Base-by-base conservation (phyloP, 306 rosid species). In the Crataegus laevigata region DNA sequence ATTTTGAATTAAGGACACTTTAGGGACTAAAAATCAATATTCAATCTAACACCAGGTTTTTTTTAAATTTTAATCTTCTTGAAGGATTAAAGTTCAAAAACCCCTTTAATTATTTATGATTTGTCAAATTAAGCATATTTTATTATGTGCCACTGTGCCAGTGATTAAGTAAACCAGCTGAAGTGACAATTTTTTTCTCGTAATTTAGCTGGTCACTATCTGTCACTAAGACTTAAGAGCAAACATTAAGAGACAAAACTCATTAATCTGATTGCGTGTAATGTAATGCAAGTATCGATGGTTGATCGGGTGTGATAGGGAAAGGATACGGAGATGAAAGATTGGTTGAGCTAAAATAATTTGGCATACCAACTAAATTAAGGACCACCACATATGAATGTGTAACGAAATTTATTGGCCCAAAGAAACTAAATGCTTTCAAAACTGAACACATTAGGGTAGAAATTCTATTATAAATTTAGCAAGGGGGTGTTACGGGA, bases 331-430 rank as follows among this genome's bases (percentile, higher is more conserved):
- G 8, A 13, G 71, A 45, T 42, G 61, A 75, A 43, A 71, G 59
- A 50, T 76, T 65, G 75, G 86, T 83, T 81, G 79, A 69, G 61
- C 61, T n/a, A 55, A 60, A 80, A 38, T 54, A 70, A 57, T 58
- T 72, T 17, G 76, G 76, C 58, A 25, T 25, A 72, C 66, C 76
- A 38, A 58, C 67, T 72, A 58, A 58, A 24, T 34, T 25, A 25
- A 3, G 22, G 25, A 18, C 0, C 4, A 54, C n/a, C 19, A 54
- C 12, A 7, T 54, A 21, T 9, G 4, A 21, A 55, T 55, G 26
- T 2, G 10, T 55, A n/a, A 55, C 13, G 61, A 24, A 59, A 59
- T 59, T 12, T 4, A 24, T 59, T 59, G 32, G 64, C 64, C 30
- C 32, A 11, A 25, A 47, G 54, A 47, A 47, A 15, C 54, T 14